Conservation (phyloP, 768 basidiomycete species). For the Agrocybe praecox region DNA sequence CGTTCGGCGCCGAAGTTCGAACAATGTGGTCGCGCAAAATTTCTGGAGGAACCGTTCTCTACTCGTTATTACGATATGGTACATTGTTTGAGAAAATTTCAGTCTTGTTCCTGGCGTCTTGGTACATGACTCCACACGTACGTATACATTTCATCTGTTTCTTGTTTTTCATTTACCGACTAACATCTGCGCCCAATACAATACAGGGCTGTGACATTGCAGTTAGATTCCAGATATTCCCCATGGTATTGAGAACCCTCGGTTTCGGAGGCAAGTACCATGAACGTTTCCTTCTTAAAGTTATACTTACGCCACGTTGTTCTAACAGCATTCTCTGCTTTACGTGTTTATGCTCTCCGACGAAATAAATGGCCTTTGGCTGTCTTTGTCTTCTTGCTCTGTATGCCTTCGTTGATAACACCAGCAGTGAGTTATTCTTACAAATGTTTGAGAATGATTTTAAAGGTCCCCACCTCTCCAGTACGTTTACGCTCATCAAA, state of each 20-base stretch:
- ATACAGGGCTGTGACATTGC: conserved; percentile 28
- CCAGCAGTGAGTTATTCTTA: conserved; percentile 20
- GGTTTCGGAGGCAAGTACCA: conserved; percentile 18
- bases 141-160: conserved; percentile 3
- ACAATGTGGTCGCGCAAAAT: conserved; percentile 30
- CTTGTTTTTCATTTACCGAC: background rate
- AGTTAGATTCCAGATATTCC: conserved; percentile 32
- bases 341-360: conserved; percentile 29
- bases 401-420: conserved; percentile 27
- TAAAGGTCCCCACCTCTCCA: background rate
- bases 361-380: conserved; percentile 25
- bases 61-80: conserved; percentile 29
- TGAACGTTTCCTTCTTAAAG: background rate
- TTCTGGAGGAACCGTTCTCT: conserved; percentile 28
- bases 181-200: too few species aligned
- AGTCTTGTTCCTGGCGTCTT: conserved; percentile 32
- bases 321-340: conserved; percentile 28
- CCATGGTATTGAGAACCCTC: conserved; percentile 28
- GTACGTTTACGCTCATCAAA: conserved; percentile 17
- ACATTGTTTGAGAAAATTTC: conserved; percentile 30
- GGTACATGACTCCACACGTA: conserved; percentile 32
- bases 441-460: background rate
- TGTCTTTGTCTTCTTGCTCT: conserved; percentile 25
- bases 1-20: conserved; percentile 25
- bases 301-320: background rate